A percentile compares a stretch with the other conserved stretches of the same genome.
These are phyloP conservation scores for Annona cherimola DNA, from an alignment of 164 flowering plant species.

Conservation along the genomic window DNA sequence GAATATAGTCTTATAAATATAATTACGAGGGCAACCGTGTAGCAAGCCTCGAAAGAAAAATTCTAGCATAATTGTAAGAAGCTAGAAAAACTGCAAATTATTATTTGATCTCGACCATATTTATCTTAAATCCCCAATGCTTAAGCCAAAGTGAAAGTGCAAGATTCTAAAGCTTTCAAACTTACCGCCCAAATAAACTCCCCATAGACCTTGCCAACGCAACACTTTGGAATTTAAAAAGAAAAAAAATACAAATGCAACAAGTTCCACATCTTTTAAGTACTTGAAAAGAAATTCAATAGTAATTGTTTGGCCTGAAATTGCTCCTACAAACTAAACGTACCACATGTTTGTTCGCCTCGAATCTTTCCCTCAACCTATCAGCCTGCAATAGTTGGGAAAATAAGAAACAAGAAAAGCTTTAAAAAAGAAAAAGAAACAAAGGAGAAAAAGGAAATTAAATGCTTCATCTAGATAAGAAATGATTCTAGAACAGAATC, in stretches of 20 bases:
- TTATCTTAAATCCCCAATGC: no score
- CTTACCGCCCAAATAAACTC: no score
- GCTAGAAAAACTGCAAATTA: neutral
- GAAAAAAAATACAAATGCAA: no score
- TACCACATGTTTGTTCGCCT: constrained; percentile 81
- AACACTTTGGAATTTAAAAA: no score
- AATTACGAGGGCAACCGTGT: neutral
- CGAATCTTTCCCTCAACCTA: constrained; percentile 68
- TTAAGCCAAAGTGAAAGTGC: no score
- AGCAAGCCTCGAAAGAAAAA: neutral
- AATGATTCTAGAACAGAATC: no score
- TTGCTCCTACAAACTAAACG: constrained; percentile 10
- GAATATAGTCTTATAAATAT: neutral
- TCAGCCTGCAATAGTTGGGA: constrained; percentile 51
- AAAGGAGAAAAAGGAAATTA: no score
- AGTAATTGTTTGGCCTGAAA: neutral
- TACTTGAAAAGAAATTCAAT: neutral
- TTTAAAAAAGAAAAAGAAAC: neutral
- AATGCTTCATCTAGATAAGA: no score
- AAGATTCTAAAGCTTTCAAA: no score
- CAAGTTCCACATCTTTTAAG: neutral
- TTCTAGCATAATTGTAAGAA: neutral
- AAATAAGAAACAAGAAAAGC: neutral
- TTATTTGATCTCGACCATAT: no score
- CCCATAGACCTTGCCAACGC: no score